Evolutionary conservation across 305 asterid genomes (phyloP), one percentile per base, ranked within the genome.

Genomic region (Salvia sclarea): DNA sequence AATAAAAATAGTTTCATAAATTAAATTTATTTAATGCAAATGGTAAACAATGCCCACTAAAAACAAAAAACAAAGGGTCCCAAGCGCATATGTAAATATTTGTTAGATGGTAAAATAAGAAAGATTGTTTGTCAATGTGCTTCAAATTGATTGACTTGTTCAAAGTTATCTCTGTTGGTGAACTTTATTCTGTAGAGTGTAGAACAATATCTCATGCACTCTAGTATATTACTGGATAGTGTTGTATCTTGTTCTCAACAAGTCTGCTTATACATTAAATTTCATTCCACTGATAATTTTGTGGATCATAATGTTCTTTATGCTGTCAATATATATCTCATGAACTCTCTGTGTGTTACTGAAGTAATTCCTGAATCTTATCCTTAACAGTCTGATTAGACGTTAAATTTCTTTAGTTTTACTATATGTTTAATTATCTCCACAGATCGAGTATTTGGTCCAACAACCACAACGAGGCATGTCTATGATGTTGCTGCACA

Each of bases 381-480:
- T 58, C 40, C 50, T 66, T 45, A 33, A 20, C 56, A 56, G 68
- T 54, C 17, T 63, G 38, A 35, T 53, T 64, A 35, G 30, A 44
- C 37, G 41, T 61, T 61, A 33, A 30, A 17, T 54, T 38, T 54
- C 68, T 62, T 62, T 40, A 17, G 48, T 63, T 57, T 75, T 59
- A 54, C 65, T 61, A 65, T 56, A n/a, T 55, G 68, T 61, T 69
- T 70, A 52, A 45, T 28, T 25, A 59, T 73, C 52, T 71, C 37
- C 94, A 95, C 94, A 95, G 99, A 95, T 84, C 88, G 91, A 61
- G 99, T 95, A 37, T 95, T 95, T 85, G 98, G 99, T 61, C 98
- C 99, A 56, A 95, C 97, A n/a, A 95, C 99, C 64, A 95, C 99
- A 66, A 95, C 99, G 20, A 89, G 97, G 76, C 98, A 89, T 81